Evolutionary conservation across 495 filamentous ascomycete genomes (phyloP).

Genomic region (Immersiella caudata): DNA sequence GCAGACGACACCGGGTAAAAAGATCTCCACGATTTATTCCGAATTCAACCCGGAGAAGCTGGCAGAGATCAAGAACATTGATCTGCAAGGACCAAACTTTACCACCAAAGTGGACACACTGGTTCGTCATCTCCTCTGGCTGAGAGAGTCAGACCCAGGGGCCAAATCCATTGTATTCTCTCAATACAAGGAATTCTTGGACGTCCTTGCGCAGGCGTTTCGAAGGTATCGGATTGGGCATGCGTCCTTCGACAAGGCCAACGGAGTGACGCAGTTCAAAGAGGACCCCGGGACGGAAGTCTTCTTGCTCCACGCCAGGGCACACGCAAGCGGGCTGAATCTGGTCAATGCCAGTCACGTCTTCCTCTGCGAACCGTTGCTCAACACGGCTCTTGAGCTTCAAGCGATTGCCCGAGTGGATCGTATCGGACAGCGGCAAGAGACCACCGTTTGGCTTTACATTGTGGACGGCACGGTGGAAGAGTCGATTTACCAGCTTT

Average conservation of each 20-base stretch:
- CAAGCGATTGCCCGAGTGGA: slow-evolving; percentile 95
- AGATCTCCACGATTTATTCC: slow-evolving; percentile 63
- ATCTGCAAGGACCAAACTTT: slow-evolving; percentile 70
- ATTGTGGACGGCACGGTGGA: slow-evolving; percentile 86
- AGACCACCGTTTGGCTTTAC: slow-evolving; percentile 96
- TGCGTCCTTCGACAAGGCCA: slow-evolving; percentile 62
- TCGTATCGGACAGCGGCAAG: slow-evolving; percentile 83
- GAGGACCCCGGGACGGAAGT: slow-evolving; percentile 75
- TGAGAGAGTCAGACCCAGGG: slow-evolving; percentile 80
- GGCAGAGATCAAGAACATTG: slow-evolving; percentile 79
- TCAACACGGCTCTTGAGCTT: slow-evolving; percentile 90
- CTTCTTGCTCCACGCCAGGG: slow-evolving; percentile 85
- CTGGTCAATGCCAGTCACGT: slow-evolving; percentile 92
- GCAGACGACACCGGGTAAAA: slow-evolving; percentile 25
- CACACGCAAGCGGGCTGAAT: slow-evolving; percentile 85
- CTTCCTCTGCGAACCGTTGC: slow-evolving; percentile 88
- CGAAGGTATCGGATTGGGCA: slow-evolving; percentile 67
- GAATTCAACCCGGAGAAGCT: slow-evolving; percentile 71
- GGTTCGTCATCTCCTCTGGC: slow-evolving; percentile 79
- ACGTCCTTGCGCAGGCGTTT: slow-evolving; percentile 70
- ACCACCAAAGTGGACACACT: slow-evolving; percentile 89
- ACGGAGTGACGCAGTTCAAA: slow-evolving; percentile 74
- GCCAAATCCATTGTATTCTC: slow-evolving; percentile 91
- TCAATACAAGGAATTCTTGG: slow-evolving; percentile 77
- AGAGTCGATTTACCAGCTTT: slow-evolving; percentile 83